Percentiles rank a stretch among this genome's conserved stretches.
Conservation (phyloP, 2,329 filamentous ascomycete species). For the Arthrobotrys sphaeroides region DNA sequence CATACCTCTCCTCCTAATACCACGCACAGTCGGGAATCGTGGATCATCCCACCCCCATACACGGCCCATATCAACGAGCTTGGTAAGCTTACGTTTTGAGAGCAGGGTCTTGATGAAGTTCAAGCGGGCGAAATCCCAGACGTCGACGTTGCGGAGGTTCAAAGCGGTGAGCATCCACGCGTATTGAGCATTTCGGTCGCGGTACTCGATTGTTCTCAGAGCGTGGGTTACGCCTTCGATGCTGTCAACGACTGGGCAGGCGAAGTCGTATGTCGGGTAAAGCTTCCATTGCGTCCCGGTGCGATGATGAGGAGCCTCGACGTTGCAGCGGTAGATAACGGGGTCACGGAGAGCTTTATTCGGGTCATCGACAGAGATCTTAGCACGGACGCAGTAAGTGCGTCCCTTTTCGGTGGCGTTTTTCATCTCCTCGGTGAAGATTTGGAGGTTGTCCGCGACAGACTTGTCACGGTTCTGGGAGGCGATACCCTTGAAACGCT, state of each 20-base stretch:
- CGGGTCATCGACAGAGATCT: constrained; percentile 87
- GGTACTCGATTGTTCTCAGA: constrained; percentile 84
- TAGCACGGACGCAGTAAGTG: constrained; percentile 91
- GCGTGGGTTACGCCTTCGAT: constrained; percentile 85
- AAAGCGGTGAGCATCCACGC: constrained; percentile 83
- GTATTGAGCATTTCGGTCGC: constrained; percentile 85
- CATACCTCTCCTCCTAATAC: constrained; percentile 80
- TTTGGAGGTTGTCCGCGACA: constrained; percentile 83
- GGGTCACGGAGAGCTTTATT: constrained; percentile 97
- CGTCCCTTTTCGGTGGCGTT: constrained; percentile 79
- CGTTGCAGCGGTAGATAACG: constrained; percentile 95
- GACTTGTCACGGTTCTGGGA: constrained; percentile 81
- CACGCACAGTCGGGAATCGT: constrained; percentile 84
- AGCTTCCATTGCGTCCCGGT: constrained; percentile 83
- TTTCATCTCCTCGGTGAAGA: constrained; percentile 90
- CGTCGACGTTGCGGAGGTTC: constrained; percentile 77
- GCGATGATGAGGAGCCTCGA: constrained; percentile 72
- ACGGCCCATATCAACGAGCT: constrained; percentile 78
- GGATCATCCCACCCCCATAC: constrained; percentile 89
- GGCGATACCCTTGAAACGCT: constrained; percentile 84
- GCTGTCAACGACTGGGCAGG: constrained; percentile 81
- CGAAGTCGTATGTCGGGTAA: constrained; percentile 88
- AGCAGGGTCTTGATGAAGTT: constrained; percentile 85
- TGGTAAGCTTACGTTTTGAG: constrained; percentile 86
- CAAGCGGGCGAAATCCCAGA: constrained; percentile 86